Percentiles rank a stretch among this genome's conserved stretches.
Evolutionary conservation across 2,329 filamentous ascomycete genomes (phyloP).

Genomic region (Tympanopsis confertula): DNA sequence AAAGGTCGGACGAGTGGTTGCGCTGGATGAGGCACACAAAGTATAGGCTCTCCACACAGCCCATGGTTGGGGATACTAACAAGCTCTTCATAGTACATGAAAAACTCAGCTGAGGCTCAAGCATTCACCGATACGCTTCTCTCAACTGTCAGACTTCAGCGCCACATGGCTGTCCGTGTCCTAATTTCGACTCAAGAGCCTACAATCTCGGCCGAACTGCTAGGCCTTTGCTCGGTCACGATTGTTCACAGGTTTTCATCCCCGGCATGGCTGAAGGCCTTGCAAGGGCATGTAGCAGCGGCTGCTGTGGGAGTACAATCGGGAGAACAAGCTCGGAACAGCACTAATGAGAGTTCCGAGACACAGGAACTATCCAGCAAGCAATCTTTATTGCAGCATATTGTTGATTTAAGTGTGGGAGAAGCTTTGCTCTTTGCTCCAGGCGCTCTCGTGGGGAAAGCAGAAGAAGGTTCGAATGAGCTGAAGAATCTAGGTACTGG

Average conservation of each 20-base stretch:
- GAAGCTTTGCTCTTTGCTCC: slow-evolving; percentile 12
- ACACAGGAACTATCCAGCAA: no score
- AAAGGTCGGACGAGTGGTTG: slow-evolving; percentile 32
- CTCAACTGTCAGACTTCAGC: slow-evolving; percentile 9
- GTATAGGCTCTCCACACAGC: no score
- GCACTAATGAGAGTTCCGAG: no score
- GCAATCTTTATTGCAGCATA: slow-evolving; percentile 10
- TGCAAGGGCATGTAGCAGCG: slow-evolving; percentile 9
- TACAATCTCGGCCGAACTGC: slow-evolving; percentile 9
- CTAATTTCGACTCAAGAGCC: slow-evolving; percentile 12
- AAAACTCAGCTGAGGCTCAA: no score
- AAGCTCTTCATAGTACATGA: no score
- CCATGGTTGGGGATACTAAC: no score
- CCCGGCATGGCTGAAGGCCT: slow-evolving; percentile 8
- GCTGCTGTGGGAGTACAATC: slow-evolving; percentile 3
- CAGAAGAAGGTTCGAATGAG: slow-evolving; percentile 5
- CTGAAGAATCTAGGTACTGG: no score
- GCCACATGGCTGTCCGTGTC: slow-evolving; percentile 9
- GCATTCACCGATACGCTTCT: slow-evolving; percentile 8
- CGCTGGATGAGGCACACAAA: slow-evolving; percentile 48
- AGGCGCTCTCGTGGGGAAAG: slow-evolving; percentile 7
- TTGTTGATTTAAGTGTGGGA: slow-evolving; percentile 8
- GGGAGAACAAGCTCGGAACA: background rate
- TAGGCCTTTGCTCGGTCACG: slow-evolving; percentile 10
- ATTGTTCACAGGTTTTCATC: slow-evolving; percentile 12